Conservation (phyloP, 129 eudicot species). For the Solidago caesia region DNA sequence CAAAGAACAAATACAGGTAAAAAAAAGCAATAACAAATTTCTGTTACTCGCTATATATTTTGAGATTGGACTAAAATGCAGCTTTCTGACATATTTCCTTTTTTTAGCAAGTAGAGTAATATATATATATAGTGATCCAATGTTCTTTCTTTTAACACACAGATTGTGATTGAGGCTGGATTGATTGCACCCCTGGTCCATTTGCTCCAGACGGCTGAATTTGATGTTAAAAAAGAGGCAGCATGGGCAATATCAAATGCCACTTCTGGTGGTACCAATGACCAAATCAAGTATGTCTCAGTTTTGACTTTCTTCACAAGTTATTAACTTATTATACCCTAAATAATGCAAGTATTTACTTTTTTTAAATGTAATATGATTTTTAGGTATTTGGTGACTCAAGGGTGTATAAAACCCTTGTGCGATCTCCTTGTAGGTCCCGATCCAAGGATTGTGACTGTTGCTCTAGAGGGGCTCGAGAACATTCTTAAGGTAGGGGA, state of each 20-base stretch:
- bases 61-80: not conserved
- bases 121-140: not conserved
- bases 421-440: constrained; percentile 88
- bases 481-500: constrained; percentile 85
- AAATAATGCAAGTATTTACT: not conserved
- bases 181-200: constrained; percentile 65
- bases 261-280: constrained; percentile 78
- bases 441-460: constrained; percentile 78
- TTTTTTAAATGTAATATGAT: not conserved
- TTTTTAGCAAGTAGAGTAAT: not conserved
- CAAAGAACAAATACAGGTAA: constrained; percentile 83
- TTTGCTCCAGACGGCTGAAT: constrained; percentile 80
- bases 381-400: constrained; percentile 63
- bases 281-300: constrained; percentile 57
- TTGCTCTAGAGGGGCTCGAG: constrained; percentile 82
- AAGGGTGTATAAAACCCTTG: constrained; percentile 79
- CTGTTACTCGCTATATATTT: too few relatives aligned
- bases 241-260: constrained; percentile 93
- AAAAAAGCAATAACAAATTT: too few relatives aligned
- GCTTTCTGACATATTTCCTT: not conserved
- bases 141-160: constrained; percentile 11
- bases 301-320: not conserved
- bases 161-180: constrained; percentile 83
- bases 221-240: constrained; percentile 88
- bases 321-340: not conserved